These are phyloP conservation scores for Dunaliella primolecta DNA, from an alignment of 139 green algal species.

Conservation along the genomic window DNA sequence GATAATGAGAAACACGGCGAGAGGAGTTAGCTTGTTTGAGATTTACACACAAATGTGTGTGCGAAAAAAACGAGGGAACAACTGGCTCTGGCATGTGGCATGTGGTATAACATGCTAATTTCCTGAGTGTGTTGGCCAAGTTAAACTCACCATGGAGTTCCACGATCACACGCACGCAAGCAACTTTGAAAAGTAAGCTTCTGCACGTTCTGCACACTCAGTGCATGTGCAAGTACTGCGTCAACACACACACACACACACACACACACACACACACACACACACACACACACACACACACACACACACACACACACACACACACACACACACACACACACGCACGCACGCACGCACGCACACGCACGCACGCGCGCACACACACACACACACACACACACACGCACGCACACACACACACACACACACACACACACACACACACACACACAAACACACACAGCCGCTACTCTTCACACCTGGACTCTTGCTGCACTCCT, in stretches of 20 bases:
- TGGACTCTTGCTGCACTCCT: not conserved
- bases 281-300: no score
- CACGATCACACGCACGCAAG: conserved; percentile 63
- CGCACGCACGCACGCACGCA: no score
- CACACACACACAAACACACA: not conserved
- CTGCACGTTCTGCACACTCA: not conserved
- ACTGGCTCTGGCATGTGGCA: no score
- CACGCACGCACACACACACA: conserved; percentile 1
- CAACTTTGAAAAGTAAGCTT: conserved; percentile 46
- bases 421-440: not conserved
- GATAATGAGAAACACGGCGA: no score
- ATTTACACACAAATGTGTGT: no score
- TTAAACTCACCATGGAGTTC: conserved; percentile 52
- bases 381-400: not conserved
- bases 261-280: no score
- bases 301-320: not conserved
- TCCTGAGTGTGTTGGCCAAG: no score
- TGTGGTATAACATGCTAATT: no score
- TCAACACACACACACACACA: not conserved
- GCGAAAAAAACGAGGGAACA: no score
- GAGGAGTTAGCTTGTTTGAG: no score
- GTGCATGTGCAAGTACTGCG: no score
- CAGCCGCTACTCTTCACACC: not conserved
- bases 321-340: not conserved
- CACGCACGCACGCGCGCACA: no score